Evolutionary conservation across 371 early-diverging fungal genomes (phyloP), one percentile per base, ranked within the genome.

Genomic region (Mucor sp.): DNA sequence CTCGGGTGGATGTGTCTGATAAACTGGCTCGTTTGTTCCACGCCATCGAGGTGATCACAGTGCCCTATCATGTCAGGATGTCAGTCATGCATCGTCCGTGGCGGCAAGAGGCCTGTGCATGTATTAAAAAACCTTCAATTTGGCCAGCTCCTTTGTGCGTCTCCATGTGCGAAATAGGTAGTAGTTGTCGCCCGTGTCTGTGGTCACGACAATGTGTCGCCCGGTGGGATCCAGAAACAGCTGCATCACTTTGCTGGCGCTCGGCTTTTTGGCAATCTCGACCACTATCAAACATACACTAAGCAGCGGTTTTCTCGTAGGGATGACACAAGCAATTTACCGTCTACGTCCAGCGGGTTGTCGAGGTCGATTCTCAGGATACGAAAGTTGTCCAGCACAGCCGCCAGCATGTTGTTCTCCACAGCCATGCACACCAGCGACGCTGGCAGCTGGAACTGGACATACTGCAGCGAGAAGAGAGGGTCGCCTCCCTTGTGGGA

Each of bases 151-250:
- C 68, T 91, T 91, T 17, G 91, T 89, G 66, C 89, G 87, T 68
- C 89, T 87, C 93, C 94, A 93, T 64, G 81, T 86, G 15, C 88
- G 85, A 76, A 89, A 90, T 44, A 93, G 79, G 72, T 96, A 96
- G 68, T 91, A 95, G 71, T 89, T 94, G 69, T 95, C 94, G 48
- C 94, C 94, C n/a, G 89, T 83, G 28, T 89, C 87, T 0, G 95
- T 95, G 1, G 94, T 90, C 48, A 95, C 84, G 58, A 96, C 85
- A 67, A 95, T 70, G 69, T 96, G 97, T 53, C 92, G 86, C 15
- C 95, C 97, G 1, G 91, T 89, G 5, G 95, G 95, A 73, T 95
- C 95, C 66, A 94, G 83, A 73, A 94, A 95, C 56, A 91, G 80
- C 59, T 84, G 87, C 63, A 86, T 84, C 3, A 93, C 87, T 47